Conservation (phyloP, 1,284 basidiomycete species). For the Pterulicium gracile region DNA sequence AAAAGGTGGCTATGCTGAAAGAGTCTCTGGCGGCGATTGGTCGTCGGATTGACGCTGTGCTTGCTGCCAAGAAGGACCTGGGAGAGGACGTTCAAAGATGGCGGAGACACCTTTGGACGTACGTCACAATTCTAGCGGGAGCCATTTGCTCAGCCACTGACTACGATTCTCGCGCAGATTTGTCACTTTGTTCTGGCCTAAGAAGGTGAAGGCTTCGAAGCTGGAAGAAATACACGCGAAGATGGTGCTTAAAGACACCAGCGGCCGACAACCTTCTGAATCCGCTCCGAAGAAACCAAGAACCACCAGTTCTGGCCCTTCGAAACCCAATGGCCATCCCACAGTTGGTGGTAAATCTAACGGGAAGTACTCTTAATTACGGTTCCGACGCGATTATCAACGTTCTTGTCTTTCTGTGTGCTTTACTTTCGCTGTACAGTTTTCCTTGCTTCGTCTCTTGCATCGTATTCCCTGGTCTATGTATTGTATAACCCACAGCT, state of each 20-base stretch:
- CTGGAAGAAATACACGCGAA: conserved; percentile 90
- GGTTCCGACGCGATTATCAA: neutral
- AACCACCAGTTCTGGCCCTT: neutral
- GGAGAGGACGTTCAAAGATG: conserved; percentile 78
- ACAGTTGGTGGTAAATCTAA: conserved; percentile 26
- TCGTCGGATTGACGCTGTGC: conserved; percentile 79
- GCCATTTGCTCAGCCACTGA: conserved; percentile 6
- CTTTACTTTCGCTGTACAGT: neutral
- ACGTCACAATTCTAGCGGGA: conserved; percentile 27
- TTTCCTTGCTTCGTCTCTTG: neutral
- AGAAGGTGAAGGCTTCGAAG: conserved; percentile 87
- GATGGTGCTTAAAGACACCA: conserved; percentile 74
- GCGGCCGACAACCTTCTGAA: conserved; percentile 28
- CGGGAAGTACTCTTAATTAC: neutral
- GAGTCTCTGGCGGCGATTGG: conserved; percentile 94
- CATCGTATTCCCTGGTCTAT: neutral
- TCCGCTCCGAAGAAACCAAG: conserved; percentile 43
- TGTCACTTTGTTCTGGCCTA: conserved; percentile 94
- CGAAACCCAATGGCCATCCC: neutral
- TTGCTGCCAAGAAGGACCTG: conserved; percentile 64
- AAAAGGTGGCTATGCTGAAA: conserved; percentile 93
- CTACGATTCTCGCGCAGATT: conserved; percentile 39
- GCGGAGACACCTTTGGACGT: conserved; percentile 95
- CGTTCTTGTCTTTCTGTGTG: no score
- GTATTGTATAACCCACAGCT: neutral